Evolutionary conservation across 495 filamentous ascomycete species (phyloP).

Genomic region (Tuber brumale): DNA sequence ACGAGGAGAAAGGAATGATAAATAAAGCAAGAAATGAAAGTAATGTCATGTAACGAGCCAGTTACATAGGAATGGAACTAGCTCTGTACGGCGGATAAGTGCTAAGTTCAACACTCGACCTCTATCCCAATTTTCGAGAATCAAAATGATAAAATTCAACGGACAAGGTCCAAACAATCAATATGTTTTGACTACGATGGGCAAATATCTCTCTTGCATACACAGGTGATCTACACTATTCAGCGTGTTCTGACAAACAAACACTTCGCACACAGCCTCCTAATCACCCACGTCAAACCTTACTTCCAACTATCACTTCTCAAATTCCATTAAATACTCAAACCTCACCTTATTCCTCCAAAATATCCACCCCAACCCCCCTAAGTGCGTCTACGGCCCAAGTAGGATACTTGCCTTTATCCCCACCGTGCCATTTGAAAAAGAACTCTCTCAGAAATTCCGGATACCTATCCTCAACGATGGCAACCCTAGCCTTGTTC

Average conservation of each 20-base stretch:
- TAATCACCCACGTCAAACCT: neutral
- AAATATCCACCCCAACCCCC: conserved; percentile 77
- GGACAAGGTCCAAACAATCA: neutral
- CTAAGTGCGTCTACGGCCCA: conserved; percentile 83
- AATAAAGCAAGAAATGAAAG: no score
- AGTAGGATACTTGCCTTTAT: conserved; percentile 59
- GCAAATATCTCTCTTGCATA: neutral
- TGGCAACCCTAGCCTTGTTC: conserved; percentile 64
- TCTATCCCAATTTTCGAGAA: neutral
- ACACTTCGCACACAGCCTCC: neutral
- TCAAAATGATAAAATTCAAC: neutral
- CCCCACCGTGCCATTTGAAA: conserved; percentile 58
- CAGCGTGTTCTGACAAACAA: neutral
- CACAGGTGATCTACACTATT: neutral
- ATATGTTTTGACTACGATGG: neutral
- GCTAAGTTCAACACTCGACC: no score
- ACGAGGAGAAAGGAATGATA: no score
- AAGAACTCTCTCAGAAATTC: conserved; percentile 75
- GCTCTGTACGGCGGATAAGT: no score
- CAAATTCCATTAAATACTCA: conserved; percentile 3
- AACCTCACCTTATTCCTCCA: conserved; percentile 42
- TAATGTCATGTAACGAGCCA: no score
- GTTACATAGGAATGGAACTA: no score
- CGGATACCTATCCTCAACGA: conserved; percentile 75
- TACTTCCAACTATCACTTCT: neutral